Base-by-base conservation (phyloP, 257 asterid genomes). In the Nicotiana sylvestris region DNA sequence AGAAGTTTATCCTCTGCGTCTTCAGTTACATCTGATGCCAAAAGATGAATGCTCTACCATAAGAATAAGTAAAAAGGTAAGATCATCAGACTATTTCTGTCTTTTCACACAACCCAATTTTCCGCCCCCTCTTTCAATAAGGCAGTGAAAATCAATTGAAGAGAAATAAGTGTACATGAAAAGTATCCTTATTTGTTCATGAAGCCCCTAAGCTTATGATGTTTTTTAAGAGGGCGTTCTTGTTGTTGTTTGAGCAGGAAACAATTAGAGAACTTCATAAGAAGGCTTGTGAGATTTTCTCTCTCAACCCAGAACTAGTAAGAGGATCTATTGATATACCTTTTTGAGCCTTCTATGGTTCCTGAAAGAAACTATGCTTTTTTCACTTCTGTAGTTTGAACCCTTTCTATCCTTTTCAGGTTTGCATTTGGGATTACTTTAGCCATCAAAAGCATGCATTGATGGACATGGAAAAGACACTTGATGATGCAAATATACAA, bases 1-100 rank as follows among this genome's bases (percentile, higher is more conserved):
- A 67, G 99, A 96, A 90, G 99, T 96, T 84, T 96, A 96, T 88
- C 99, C 99, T 82, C 84, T 96, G 81, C 92, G 97, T 57, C 97
- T 96, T 68, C 98, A 93, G 87, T 92, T 96, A 88, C 98, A 93
- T 92, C 91, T 93, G 89, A 89, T 93, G 92, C 98, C 99, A 70
- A 93, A 94, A 88, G 97, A 92, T 68, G 97, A 90, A 37, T 88
- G 83, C 84, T 88, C 97, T 83, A 82, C 95, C 62, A 86, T 93
- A 90, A 90, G 99, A 89, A 94, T 96, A 74, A 96, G 99, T 92
- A 96, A 94, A 94, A 96, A 96, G 97, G 99, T 93, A 87, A 66
- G 61, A 39, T 62, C 55, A 30, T 60, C 64, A 11, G 33, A 25
- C 79, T 67, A n/a, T 8, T 74, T 70, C 35, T 6, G 8, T 43